Evolutionary conservation across 345 rosid genomes (phyloP).

Genomic region (Arabis hirsuta): DNA sequence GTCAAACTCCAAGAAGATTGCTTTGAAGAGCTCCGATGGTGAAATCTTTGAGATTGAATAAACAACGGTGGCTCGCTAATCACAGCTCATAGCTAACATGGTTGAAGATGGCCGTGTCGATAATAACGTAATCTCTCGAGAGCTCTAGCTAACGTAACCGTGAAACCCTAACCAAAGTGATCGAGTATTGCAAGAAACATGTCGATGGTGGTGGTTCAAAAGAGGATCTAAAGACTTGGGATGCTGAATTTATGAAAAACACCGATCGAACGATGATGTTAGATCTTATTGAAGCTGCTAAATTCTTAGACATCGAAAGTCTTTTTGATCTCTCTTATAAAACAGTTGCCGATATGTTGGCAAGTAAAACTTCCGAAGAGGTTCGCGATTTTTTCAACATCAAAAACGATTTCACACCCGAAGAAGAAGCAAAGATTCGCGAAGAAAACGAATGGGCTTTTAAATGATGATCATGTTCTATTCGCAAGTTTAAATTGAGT

Average conservation of each 20-base stretch:
- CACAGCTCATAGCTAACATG: conserved; percentile 4
- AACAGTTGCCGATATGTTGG: conserved; percentile 8
- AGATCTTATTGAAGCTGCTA: background rate
- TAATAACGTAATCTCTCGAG: background rate
- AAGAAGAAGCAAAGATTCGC: background rate
- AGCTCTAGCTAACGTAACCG: background rate
- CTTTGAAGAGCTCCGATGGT: conserved; percentile 11
- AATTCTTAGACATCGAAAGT: background rate
- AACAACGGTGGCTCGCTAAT: conserved; percentile 7
- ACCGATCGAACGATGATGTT: background rate
- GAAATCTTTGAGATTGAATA: conserved; percentile 18
- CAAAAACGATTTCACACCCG: background rate
- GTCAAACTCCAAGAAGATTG: background rate
- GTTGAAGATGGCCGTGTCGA: background rate
- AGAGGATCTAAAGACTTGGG: conserved; percentile 7
- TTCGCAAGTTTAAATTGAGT: no score
- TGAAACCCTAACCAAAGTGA: conserved; percentile 5
- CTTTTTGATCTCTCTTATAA: conserved; percentile 18
- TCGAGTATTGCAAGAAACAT: conserved; percentile 19
- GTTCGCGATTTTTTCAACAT: background rate
- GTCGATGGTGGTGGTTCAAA: background rate
- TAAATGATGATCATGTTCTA: conserved; percentile 1
- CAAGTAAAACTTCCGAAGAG: background rate
- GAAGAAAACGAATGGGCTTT: conserved; percentile 4
- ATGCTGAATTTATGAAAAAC: background rate